Base-by-base conservation (phyloP, 345 rosid genomes). In the Populus tremula region DNA sequence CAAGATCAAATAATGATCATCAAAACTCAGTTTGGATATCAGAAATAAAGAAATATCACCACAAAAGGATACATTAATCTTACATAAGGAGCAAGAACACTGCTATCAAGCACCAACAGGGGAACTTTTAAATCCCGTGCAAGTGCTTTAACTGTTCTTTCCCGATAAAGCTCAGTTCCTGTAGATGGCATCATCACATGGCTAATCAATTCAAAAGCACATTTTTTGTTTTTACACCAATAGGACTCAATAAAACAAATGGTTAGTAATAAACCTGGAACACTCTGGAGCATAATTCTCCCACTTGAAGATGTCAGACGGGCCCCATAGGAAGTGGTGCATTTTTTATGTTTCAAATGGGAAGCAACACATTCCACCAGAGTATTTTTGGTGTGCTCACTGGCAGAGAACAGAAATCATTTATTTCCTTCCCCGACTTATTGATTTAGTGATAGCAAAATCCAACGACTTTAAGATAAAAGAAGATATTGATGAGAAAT, bases 131-230 rank as follows among this genome's bases (percentile, higher is more conserved):
- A 83, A 84, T 93, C 96, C 69, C 74, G 92, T 56, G 99, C 99
- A 82, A 93, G 95, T 33, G 97, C 98, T 85, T 88, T 87, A 56
- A 96, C 98, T 82, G 92, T 69, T 86, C 99, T 89, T 85, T 96
- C 99, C 41, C 94, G 87, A 78, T 91, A 93, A 73, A 96, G 99
- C 81, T 93, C 97, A 18, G 97, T 93, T 73, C 98, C 99, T 95
- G 84, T n/a, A 79, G 79, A 70, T 67, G 73, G 76, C 76, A 80
- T 70, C 74, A 70, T 65, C 13, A 53, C 36, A 67, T 71, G 68
- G 50, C 33, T 73, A 76, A 69, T 73, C 25, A 81, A 67, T 31
- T 72, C 20, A 53, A 54, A 66, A 71, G 29, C 72, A 33, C 54
- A 77, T 59, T 54, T 68, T 63, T 49, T 39, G 65, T 80, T 1